Evolutionary conservation across 345 rosid genomes (phyloP), one percentile per base, ranked within the genome.

Genomic region (Limnanthes douglasii): DNA sequence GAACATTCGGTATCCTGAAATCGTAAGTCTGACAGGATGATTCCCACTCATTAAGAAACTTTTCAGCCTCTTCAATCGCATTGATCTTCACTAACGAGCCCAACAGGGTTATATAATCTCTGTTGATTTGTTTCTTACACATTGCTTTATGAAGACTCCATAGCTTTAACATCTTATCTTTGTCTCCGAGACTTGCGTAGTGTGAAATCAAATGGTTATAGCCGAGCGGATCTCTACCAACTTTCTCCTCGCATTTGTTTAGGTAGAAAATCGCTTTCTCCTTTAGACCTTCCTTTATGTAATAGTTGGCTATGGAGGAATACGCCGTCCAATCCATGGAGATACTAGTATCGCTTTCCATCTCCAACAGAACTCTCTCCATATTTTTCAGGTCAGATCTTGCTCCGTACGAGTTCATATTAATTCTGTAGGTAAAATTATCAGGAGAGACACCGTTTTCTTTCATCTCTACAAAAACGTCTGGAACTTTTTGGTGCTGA

Each of bases 321-420:
- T 75, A 78, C 0, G 97, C 69, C 50, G 60, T 83, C 97, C 97
- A 82, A 44, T 82, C 90, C 72, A 82, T 46, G 15, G 52, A 52
- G 50, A 78, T 64, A 43, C 47, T 44, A 6, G 51, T 45, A 17
- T 63, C 62, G 15, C 55, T 54, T 54, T 78, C 93, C 95, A 86
- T 86, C 64, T 88, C 90, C 20, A 38, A 28, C 31, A 88, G 52
- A 41, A 69, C 24, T 15, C 9, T 46, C 7, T 81, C 72, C 62
- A 88, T 56, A 40, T 66, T 69, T 43, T 57, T 65, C 1, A 73
- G 17, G 37, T 83, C 74, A 26, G 68, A 60, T 56, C 55, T 60
- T 15, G 56, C 65, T 24, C 95, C 90, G 39, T 56, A 69, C 4
- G 95, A 66, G 59, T 73, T 83, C 23, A 88, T 62, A 48, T 90